Percentiles rank a stretch among this genome's conserved stretches.
Conservation (phyloP, 345 rosid genomes). For the Mangifera indica region DNA sequence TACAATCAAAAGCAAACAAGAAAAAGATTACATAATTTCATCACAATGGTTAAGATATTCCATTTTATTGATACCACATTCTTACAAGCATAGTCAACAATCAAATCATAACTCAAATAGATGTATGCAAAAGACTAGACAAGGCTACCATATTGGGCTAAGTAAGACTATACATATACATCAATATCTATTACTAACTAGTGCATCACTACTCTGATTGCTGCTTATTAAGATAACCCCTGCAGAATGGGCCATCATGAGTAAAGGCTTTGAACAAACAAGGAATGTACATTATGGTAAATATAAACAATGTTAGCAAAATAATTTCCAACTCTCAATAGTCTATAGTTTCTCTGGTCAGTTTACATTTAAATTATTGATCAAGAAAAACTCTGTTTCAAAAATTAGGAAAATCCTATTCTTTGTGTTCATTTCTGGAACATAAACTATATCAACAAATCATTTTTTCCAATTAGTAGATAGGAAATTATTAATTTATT, state of each 20-base stretch:
- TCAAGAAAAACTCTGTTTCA: neutral
- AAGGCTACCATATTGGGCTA: neutral
- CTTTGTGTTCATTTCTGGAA: neutral
- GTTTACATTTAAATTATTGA: neutral
- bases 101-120: conserved; percentile 4
- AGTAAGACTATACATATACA: neutral
- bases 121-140: neutral
- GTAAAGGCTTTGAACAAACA: neutral
- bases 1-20: conserved; percentile 6
- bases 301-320: neutral
- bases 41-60: neutral
- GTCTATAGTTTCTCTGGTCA: neutral
- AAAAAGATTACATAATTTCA: neutral
- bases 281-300: neutral
- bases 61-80: neutral
- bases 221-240: neutral
- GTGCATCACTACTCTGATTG: neutral
- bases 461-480: neutral
- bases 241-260: neutral
- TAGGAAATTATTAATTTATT: neutral
- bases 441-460: neutral
- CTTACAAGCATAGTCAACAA: conserved; percentile 9
- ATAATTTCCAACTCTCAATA: neutral
- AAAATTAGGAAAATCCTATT: neutral
- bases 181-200: neutral